Conservation (phyloP, 169 alveolate genomes). For the Plasmodium relictum region DNA sequence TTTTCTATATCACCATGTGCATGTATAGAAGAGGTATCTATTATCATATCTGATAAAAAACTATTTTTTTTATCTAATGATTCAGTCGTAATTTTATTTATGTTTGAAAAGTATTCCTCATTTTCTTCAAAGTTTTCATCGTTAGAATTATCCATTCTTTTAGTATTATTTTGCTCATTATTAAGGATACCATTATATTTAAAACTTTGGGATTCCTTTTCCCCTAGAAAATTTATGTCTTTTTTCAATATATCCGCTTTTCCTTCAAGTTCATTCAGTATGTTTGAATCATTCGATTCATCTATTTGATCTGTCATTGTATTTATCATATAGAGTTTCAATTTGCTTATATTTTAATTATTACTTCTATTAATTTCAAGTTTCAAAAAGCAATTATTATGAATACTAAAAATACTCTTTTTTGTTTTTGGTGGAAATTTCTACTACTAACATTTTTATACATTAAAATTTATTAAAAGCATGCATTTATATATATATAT, state of each 20-base stretch:
- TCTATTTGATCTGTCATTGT: neutral
- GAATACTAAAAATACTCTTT: neutral
- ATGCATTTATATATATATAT: too few species aligned
- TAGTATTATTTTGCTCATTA: conserved; percentile 1
- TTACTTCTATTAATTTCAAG: neutral
- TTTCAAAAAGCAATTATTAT: neutral
- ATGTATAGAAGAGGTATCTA: neutral
- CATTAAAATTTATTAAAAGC: too few species aligned
- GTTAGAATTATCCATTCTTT: neutral
- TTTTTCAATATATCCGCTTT: neutral
- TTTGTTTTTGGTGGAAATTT: too few species aligned
- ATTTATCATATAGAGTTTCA: neutral
- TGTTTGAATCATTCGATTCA: neutral
- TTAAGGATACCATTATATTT: neutral
- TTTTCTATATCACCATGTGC: neutral
- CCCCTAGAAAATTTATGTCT: neutral
- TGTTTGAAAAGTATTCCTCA: neutral
- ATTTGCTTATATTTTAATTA: neutral
- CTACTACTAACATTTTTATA: too few species aligned
- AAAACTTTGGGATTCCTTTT: neutral
- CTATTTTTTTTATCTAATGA: neutral
- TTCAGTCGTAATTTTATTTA: neutral
- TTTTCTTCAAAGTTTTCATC: neutral
- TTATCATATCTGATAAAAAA: neutral
- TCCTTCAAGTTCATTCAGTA: neutral